phyloP scores from a whole-genome alignment of 1,139 yeast genomes.

The Saccharomycopsis phalli region DNA sequence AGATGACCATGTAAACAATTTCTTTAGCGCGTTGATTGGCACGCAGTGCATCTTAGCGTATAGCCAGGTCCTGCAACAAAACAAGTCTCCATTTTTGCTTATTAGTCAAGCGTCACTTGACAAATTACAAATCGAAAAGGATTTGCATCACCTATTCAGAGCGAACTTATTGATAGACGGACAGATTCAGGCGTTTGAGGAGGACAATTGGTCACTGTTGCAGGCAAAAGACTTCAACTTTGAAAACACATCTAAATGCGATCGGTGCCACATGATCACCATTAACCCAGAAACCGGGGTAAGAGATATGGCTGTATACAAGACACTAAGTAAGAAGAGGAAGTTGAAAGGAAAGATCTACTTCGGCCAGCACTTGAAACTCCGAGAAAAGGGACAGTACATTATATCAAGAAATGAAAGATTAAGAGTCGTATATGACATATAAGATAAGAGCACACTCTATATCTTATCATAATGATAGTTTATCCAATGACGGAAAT shows the following conservation, averaged over 20 bases:
- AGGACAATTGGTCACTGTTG: constrained; percentile 29
- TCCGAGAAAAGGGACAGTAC: background rate
- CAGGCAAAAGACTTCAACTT: background rate
- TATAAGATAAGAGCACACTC: background rate
- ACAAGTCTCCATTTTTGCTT: constrained; percentile 32
- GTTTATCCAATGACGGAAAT: constrained; percentile 15
- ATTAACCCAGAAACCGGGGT: constrained; percentile 29
- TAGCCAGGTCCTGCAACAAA: constrained; percentile 25
- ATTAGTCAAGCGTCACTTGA: constrained; percentile 25
- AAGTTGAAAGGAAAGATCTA: constrained; percentile 25
- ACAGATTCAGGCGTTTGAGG: constrained; percentile 25
- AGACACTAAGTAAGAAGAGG: constrained; percentile 22
- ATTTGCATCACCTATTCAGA: constrained; percentile 27
- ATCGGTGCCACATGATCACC: constrained; percentile 36
- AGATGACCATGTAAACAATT: background rate
- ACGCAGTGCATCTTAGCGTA: constrained; percentile 6
- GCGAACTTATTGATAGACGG: constrained; percentile 30
- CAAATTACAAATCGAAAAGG: background rate
- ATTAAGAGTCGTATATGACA: background rate
- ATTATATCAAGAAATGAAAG: background rate
- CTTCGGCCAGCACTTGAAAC: constrained; percentile 25
- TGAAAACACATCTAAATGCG: constrained; percentile 27
- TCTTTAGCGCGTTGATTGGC: constrained; percentile 4
- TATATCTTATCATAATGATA: constrained; percentile 4
- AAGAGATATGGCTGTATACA: constrained; percentile 22